phyloP scores from a whole-genome alignment of 2,329 filamentous ascomycete species.

The Penicillium fuscoglaucum region DNA sequence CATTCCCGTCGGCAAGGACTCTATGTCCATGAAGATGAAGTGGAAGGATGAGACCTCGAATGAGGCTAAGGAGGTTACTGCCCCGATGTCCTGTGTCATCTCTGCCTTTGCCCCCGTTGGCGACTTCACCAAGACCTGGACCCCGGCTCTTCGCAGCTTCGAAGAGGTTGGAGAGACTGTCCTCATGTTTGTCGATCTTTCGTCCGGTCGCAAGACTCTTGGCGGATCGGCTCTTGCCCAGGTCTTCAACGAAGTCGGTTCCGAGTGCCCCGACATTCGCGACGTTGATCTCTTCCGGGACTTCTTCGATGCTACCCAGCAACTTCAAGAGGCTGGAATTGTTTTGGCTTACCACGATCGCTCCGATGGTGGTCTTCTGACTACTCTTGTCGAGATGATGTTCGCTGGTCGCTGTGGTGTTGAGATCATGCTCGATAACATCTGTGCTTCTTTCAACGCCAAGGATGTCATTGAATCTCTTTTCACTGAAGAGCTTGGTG shows the following conservation, averaged over 20 bases:
- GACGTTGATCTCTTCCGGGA: constrained; percentile 79
- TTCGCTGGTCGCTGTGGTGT: constrained; percentile 91
- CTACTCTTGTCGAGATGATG: constrained; percentile 94
- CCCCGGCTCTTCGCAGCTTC: constrained; percentile 76
- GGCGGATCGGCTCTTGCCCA: constrained; percentile 92
- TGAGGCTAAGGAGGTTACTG: constrained; percentile 79
- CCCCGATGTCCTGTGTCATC: constrained; percentile 86
- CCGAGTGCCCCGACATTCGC: constrained; percentile 81
- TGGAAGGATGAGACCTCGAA: constrained; percentile 73
- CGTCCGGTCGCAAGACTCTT: constrained; percentile 74
- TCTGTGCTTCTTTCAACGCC: constrained; percentile 59
- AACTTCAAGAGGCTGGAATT: constrained; percentile 64
- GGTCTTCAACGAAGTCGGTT: constrained; percentile 79
- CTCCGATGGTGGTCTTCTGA: constrained; percentile 89
- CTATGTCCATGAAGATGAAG: constrained; percentile 97
- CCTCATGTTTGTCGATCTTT: constrained; percentile 88
- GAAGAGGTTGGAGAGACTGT: constrained; percentile 89
- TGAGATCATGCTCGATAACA: constrained; percentile 77
- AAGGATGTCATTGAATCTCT: constrained; percentile 71
- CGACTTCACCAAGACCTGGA: constrained; percentile 86
- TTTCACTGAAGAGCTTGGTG: constrained; percentile 95
- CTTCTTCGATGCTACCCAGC: constrained; percentile 83
- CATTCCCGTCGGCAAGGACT: constrained; percentile 97
- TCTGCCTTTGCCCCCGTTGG: constrained; percentile 85
- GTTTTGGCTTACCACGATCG: constrained; percentile 94